phyloP scores from a whole-genome alignment of 2,329 filamentous ascomycete genomes.

The Botrytis medusae region DNA sequence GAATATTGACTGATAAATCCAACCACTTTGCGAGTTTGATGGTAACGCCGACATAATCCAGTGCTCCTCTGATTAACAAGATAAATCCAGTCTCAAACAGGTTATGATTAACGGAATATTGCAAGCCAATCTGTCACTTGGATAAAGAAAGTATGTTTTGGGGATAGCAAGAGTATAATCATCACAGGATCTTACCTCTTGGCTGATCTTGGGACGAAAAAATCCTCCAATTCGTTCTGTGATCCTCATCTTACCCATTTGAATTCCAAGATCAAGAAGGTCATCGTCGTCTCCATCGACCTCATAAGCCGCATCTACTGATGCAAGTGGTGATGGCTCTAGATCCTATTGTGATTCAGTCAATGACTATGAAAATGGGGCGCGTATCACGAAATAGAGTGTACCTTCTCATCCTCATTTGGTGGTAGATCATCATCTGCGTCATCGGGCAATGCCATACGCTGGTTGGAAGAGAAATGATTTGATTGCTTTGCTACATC shows the following conservation, averaged over 20 bases:
- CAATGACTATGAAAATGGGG: neutral
- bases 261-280: conserved; percentile 69
- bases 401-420: conserved; percentile 55
- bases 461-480: conserved; percentile 22
- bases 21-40: too few species aligned
- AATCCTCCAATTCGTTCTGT: conserved; percentile 74
- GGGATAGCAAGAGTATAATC: conserved; percentile 37
- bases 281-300: conserved; percentile 64
- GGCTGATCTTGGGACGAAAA: conserved; percentile 66
- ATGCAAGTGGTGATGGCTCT: conserved; percentile 61
- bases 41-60: neutral
- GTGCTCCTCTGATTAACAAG: neutral
- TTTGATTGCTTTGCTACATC: conserved; percentile 57
- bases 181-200: conserved; percentile 57
- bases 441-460: conserved; percentile 45
- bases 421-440: conserved; percentile 46
- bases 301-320: conserved; percentile 67
- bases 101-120: conserved; percentile 19
- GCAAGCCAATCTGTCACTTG: conserved; percentile 22
- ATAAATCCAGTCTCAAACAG: neutral
- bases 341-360: conserved; percentile 44
- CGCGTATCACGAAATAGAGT: neutral
- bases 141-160: neutral
- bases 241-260: conserved; percentile 69
- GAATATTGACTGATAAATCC: neutral